Evolutionary conservation across 345 rosid species (phyloP), one percentile per base, ranked within the genome.

Genomic region (Pistacia integerrima): DNA sequence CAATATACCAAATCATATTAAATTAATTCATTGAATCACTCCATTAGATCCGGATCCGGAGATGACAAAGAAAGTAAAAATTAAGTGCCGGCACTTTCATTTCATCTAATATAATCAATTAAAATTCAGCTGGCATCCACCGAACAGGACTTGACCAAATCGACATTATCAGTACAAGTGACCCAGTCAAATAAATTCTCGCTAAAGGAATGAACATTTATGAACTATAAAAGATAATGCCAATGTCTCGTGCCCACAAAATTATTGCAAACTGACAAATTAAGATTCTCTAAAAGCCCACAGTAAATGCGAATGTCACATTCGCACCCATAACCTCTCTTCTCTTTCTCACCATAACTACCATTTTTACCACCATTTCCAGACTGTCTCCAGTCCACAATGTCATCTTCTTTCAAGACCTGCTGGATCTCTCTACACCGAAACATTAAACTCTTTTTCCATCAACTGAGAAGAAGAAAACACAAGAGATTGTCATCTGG

Each of bases 121-220:
- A 6, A 8, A 56, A 41, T 74, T 82, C 76, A 1, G 72, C 82
- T 73, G 82, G 80, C 73, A 28, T 76, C 76, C 77, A 76, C 78
- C 60, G 13, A 57, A 58, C 33, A 11, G 18, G 77, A 72, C 82
- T 63, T 16, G 13, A 59, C 76, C 80, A 72, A 72, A 22, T 1
- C 46, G 12, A 3, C 57, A 16, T 16, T 59, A 44, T 35, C 2
- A n/a, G 28, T 41, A 0, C 1, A 5, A 6, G 46, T 41, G 46
- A 9, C 56, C 48, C 52, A 2, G 70, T 20, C 56, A 33, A 41
- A 11, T 68, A 74, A 60, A 54, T 18, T 35, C 36, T 59, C 8
- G 22, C 44, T 9, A 13, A 4, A 12, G 2, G 17, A 38, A 41
- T 4, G 54, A 1, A 25, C 25, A 25, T 25, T 25, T 25, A 25